Evolutionary conservation across 2,329 filamentous ascomycete genomes (phyloP).

Genomic region (Bipolaris cookei): DNA sequence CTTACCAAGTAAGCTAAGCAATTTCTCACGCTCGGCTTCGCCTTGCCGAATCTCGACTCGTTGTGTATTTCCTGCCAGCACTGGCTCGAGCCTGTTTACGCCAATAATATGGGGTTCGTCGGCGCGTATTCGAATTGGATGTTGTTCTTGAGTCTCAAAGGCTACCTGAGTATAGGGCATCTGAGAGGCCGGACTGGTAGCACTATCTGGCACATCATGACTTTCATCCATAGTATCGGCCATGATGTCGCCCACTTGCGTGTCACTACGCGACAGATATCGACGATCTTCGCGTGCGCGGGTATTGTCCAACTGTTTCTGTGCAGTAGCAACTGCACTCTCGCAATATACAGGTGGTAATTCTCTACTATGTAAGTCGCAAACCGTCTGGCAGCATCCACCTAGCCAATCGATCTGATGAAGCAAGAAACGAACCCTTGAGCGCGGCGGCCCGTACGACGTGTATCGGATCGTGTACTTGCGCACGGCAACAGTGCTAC

Average conservation of each 20-base stretch:
- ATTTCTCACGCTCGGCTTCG: neutral
- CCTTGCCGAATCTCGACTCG: constrained; percentile 17
- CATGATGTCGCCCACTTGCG: constrained; percentile 18
- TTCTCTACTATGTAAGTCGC: neutral
- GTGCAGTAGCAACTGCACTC: constrained; percentile 7
- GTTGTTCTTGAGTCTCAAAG: constrained; percentile 31
- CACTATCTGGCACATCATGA: neutral
- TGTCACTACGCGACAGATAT: constrained; percentile 20
- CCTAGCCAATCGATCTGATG: constrained; percentile 26
- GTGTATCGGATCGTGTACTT: constrained; percentile 36
- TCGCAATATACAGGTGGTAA: constrained; percentile 14
- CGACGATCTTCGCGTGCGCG: constrained; percentile 23
- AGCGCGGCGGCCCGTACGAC: constrained; percentile 34
- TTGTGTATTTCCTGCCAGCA: constrained; percentile 30
- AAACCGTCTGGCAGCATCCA: neutral
- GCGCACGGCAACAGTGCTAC: constrained; percentile 26
- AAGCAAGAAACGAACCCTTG: constrained; percentile 31
- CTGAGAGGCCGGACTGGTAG: constrained; percentile 23
- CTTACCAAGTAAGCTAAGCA: neutral
- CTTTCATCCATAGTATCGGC: neutral
- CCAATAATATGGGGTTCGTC: constrained; percentile 19
- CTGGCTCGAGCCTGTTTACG: constrained; percentile 25
- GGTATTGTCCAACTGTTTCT: constrained; percentile 20
- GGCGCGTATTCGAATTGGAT: constrained; percentile 6
- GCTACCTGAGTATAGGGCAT: constrained; percentile 27